Conservation (phyloP, 2,329 filamentous ascomycete species). For the Trichophaea hybrida region DNA sequence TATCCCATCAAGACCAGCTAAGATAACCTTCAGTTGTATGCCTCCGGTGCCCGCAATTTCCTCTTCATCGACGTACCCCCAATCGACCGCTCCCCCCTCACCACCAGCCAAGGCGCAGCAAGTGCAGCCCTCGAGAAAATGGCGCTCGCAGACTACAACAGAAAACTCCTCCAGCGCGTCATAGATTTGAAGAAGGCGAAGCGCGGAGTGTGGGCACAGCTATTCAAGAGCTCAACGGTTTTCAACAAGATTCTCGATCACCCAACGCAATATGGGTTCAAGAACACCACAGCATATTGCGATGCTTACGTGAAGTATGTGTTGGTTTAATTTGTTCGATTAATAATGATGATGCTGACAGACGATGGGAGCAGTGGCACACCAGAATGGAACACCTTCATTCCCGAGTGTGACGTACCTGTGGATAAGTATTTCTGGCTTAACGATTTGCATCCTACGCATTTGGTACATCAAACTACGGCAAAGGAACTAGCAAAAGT, state of each 20-base stretch:
- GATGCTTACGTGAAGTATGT: slow-evolving; percentile 41
- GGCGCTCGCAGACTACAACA: slow-evolving; percentile 42
- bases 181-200: slow-evolving; percentile 29
- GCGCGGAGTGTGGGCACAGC: slow-evolving; percentile 37
- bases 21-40: slow-evolving; percentile 34
- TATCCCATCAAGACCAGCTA: neutral
- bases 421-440: slow-evolving; percentile 53
- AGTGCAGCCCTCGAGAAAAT: slow-evolving; percentile 31
- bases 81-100: slow-evolving; percentile 41
- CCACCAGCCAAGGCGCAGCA: slow-evolving; percentile 31
- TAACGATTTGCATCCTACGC: slow-evolving; percentile 50
- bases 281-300: slow-evolving; percentile 45
- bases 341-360: slow-evolving; percentile 12
- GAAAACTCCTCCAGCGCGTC: slow-evolving; percentile 34
- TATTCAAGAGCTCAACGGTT: slow-evolving; percentile 40
- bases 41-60: slow-evolving; percentile 43
- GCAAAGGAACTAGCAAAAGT: slow-evolving; percentile 37
- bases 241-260: slow-evolving; percentile 42
- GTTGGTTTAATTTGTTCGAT: neutral
- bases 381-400: slow-evolving; percentile 32
- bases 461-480: slow-evolving; percentile 46
- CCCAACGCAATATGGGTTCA: slow-evolving; percentile 37
- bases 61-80: slow-evolving; percentile 46
- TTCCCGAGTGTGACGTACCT: slow-evolving; percentile 38
- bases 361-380: slow-evolving; percentile 33